Base-by-base conservation (phyloP, 441 rosid genomes). In the Pelargonium cotyledonis region DNA sequence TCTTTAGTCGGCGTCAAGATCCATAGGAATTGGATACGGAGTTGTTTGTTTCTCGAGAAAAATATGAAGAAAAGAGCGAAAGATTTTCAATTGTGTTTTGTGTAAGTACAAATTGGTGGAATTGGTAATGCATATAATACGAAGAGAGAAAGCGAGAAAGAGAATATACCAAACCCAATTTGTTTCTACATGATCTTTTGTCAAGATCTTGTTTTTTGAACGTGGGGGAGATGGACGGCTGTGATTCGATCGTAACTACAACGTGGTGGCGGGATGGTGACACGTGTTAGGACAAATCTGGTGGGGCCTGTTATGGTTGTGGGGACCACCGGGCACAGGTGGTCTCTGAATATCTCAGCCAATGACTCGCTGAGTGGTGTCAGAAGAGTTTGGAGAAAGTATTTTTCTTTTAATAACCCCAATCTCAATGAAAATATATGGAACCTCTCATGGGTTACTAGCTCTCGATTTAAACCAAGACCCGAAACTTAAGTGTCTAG, bases 1-100 rank as follows among this genome's bases (percentile, higher is more conserved):
- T n/a, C n/a, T n/a, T n/a, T n/a, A n/a, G 2, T 75, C 80, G 19
- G 80, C 83, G 31, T 74, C 75, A 11, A 46, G 76, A 69, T 75
- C 80, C 79, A 72, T 31, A 31, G 4, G 5, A 31, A 31, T 31
- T 31, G 38, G 38, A 3, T 31, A 31, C 4, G 38, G 38, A 14
- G 40, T 11, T 55, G 15, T 7, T 15, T 46, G 41, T 29, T 72
- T 16, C 38, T 31, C 38, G 38, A 31, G 5, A 3, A 31, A 31
- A 31, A 31, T 29, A 31, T 31, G 38, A 31, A 3, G 38, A 31
- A 31, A 31, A 0, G 38, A 31, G 38, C 38, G 0, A 3, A 31
- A 31, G 23, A 31, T 31, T 31, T 31, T 31, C 5, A 31, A 31
- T 31, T 31, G 38, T 31, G 38, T 21, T 21, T 21, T 21, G 23